Percentiles rank a stretch among this genome's conserved stretches.
Conservation (phyloP, 495 filamentous ascomycete species). For the Sphaerosporella brunnea region DNA sequence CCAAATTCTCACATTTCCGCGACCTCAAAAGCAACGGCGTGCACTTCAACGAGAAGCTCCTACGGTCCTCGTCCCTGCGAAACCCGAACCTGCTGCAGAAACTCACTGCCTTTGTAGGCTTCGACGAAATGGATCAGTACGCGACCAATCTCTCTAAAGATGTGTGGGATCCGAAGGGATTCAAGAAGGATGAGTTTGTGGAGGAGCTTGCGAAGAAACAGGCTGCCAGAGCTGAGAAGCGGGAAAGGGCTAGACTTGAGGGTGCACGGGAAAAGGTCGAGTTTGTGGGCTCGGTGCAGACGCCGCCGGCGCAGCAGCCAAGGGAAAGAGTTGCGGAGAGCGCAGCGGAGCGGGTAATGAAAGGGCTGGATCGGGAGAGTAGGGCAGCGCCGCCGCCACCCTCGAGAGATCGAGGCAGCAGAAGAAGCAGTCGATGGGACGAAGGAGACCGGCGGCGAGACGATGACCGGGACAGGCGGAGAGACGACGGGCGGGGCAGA, state of each 20-base stretch:
- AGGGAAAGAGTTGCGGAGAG: slow-evolving; percentile 25
- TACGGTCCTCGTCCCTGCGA: slow-evolving; percentile 47
- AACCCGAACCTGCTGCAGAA: slow-evolving; percentile 70
- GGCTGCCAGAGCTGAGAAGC: slow-evolving; percentile 39
- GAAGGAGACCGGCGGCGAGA: slow-evolving; percentile 9
- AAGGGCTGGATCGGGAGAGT: slow-evolving; percentile 27
- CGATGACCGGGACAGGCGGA: slow-evolving; percentile 17
- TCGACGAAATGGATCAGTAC: slow-evolving; percentile 53
- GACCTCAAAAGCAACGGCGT: slow-evolving; percentile 64
- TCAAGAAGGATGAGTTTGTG: slow-evolving; percentile 56
- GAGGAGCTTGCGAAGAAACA: slow-evolving; percentile 52
- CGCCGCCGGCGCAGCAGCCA: slow-evolving; percentile 16
- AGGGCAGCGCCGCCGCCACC: slow-evolving; percentile 23
- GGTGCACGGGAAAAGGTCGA: slow-evolving; percentile 50
- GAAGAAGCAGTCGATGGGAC: slow-evolving; percentile 10
- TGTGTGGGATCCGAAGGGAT: slow-evolving; percentile 46
- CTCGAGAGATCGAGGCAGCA: slow-evolving; percentile 10
- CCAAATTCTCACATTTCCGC: slow-evolving; percentile 69
- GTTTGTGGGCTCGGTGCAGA: slow-evolving; percentile 45
- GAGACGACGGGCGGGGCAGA: slow-evolving; percentile 15
- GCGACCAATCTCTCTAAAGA: slow-evolving; percentile 48
- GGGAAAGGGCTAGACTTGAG: slow-evolving; percentile 37
- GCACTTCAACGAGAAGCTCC: slow-evolving; percentile 79
- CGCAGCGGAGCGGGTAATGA: slow-evolving; percentile 30
- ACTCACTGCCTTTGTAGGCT: slow-evolving; percentile 62